Evolutionary conservation across 2,329 filamentous ascomycete species (phyloP), one percentile per base, ranked within the genome.

Genomic region (Cladosporium sp.): DNA sequence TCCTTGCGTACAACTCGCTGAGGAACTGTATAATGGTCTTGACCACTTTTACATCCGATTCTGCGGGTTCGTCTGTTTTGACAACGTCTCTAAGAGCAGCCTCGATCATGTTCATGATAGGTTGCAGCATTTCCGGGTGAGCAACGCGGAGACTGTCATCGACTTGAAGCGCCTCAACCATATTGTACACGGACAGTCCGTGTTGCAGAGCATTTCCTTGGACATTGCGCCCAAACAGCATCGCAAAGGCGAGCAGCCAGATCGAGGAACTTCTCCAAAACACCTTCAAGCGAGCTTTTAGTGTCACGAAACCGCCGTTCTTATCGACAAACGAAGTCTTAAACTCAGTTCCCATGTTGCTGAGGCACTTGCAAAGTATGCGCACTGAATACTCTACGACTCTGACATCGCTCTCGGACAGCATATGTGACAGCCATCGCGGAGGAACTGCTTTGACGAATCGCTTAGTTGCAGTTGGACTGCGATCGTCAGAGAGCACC

Each of bases 391-490:
- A 86, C 15, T 93, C 84, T 12, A 97, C 90, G 26, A 96, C 89
- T 70, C 93, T 90, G 6, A 91, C 85, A 67, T 98, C 91, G 68
- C 92, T 88, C 75, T 97, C 93, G 8, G 92, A 92, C 60, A 98
- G 84, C 15, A 99, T 86, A 77, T 97, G 96, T 15, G 99, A 81
- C 4, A 78, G 70, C 76, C 75, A 78, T 85, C 97, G 97, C 72
- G 96, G 97, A 26, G 94, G 97, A 10, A 99, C 94, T 1, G 94
- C 96, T 74, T 90, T 91, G 5, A 93, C 92, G 81, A 99, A 98
- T 72, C 93, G 95, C 74, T 69, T 44, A 58, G 74, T 64, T 70
- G 74, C 26, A 68, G 70, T 36, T 67, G 60, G 51, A n/a, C 68
- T 71, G 15, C 63, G 65, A n/a, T 74, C 71, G 49, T 74, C 71